These are phyloP conservation scores for Inonotus obliquus DNA, from an alignment of 1,284 basidiomycete species.

Conservation along the genomic window DNA sequence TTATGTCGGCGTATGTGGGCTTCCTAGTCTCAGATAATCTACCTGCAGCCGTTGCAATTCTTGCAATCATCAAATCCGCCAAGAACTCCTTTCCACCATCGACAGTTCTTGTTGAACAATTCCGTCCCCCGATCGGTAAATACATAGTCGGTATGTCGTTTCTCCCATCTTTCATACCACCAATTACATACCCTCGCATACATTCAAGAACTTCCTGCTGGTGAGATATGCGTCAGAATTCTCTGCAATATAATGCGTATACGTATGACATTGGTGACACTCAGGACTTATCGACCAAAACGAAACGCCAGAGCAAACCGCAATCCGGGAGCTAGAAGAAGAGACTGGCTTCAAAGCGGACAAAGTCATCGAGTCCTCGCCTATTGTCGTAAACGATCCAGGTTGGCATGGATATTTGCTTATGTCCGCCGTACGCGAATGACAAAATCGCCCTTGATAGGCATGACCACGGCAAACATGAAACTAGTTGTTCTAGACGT, in stretches of 20 bases:
- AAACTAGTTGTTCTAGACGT: conserved; percentile 68
- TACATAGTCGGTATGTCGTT: conserved; percentile 61
- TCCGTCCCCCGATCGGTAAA: conserved; percentile 74
- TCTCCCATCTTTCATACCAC: background rate
- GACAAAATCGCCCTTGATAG: conserved; percentile 32
- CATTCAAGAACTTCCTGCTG: conserved; percentile 75
- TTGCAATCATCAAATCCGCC: conserved; percentile 74
- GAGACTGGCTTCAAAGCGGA: conserved; percentile 84
- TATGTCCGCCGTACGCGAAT: background rate
- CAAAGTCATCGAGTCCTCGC: conserved; percentile 59
- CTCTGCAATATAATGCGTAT: background rate
- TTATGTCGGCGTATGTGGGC: background rate
- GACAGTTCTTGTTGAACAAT: conserved; percentile 87
- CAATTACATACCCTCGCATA: conserved; percentile 5
- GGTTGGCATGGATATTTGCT: conserved; percentile 41
- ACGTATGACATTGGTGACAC: background rate
- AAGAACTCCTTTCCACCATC: conserved; percentile 61
- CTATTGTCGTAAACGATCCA: conserved; percentile 71
- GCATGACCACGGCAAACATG: conserved; percentile 83
- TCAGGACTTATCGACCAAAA: conserved; percentile 78
- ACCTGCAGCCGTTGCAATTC: conserved; percentile 69
- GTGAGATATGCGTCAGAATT: conserved; percentile 29
- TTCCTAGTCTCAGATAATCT: conserved; percentile 42
- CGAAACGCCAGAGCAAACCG: conserved; percentile 73
- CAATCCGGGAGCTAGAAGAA: conserved; percentile 83